phyloP scores from a whole-genome alignment of 306 rosid genomes.

The Ammopiptanthus mongolicus region DNA sequence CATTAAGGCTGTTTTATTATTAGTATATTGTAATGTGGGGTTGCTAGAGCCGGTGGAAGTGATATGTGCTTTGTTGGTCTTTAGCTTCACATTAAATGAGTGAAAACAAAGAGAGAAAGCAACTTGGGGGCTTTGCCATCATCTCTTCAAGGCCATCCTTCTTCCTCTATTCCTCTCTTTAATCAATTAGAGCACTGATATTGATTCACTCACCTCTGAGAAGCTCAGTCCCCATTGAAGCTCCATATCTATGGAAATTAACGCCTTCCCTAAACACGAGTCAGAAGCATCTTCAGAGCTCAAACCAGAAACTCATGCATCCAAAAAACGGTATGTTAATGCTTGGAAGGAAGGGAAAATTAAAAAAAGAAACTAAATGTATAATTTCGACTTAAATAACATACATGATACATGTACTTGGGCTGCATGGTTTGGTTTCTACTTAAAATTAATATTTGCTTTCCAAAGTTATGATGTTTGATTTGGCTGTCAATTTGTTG shows the following conservation, averaged over 20 bases:
- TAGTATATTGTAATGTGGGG: constrained; percentile 25
- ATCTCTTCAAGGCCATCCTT: background rate
- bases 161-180: constrained; percentile 19
- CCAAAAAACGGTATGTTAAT: constrained; percentile 35
- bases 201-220: background rate
- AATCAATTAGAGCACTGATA: constrained; percentile 24
- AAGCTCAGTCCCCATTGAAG: background rate
- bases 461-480: background rate
- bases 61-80: constrained; percentile 10
- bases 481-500: background rate
- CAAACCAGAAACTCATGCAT: constrained; percentile 30
- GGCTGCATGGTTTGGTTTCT: background rate
- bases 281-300: constrained; percentile 23
- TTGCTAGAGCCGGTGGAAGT: constrained; percentile 17
- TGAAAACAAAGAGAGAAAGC: constrained; percentile 35
- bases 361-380: background rate
- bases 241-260: constrained; percentile 28
- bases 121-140: constrained; percentile 20
- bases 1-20: background rate
- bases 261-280: constrained; percentile 23
- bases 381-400: background rate
- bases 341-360: background rate
- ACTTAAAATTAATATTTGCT: too few relatives aligned
- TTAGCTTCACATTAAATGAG: constrained; percentile 33
- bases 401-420: background rate